Conservation (phyloP, 2,329 filamentous ascomycete species). For the Calonectria pseudoreteaudii region DNA sequence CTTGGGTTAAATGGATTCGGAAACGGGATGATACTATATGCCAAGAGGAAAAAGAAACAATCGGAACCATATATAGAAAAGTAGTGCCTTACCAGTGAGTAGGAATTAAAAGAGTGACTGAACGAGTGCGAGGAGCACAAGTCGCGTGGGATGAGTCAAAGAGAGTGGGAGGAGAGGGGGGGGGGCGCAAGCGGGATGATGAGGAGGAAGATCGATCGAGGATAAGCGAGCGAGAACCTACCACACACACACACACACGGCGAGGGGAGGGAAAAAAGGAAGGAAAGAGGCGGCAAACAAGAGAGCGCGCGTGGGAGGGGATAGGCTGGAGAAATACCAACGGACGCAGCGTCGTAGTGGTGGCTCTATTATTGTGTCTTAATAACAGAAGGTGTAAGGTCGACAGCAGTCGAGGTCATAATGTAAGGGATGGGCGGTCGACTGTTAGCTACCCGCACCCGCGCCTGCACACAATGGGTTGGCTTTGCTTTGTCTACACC, state of each 20-base stretch:
- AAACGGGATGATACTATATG: neutral
- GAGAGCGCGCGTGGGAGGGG: conserved; percentile 12
- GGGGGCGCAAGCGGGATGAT: neutral
- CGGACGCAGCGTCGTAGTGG: neutral
- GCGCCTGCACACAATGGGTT: neutral
- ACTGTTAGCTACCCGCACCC: conserved; percentile 1
- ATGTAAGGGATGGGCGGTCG: conserved; percentile 21
- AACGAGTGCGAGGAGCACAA: conserved; percentile 11
- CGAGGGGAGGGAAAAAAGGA: conserved; percentile 28
- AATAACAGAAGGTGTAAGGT: conserved; percentile 3
- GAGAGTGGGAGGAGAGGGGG: neutral
- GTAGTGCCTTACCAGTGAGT: conserved; percentile 32
- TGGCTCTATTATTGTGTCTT: conserved; percentile 8
- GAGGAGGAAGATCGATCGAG: conserved; percentile 6
- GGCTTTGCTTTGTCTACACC: neutral
- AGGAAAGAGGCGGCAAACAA: neutral
- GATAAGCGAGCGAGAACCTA: conserved; percentile 15
- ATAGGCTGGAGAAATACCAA: conserved; percentile 8
- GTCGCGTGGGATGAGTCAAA: conserved; percentile 10
- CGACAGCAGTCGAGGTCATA: conserved; percentile 15
- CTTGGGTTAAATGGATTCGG: conserved; percentile 24
- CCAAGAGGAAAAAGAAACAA: neutral
- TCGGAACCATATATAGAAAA: neutral
- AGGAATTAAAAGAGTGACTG: conserved; percentile 24
- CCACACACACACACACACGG: conserved; percentile 14